Evolutionary conservation across 495 filamentous ascomycete species (phyloP), one percentile per base, ranked within the genome.

Genomic region (Rusavskia elegans): DNA sequence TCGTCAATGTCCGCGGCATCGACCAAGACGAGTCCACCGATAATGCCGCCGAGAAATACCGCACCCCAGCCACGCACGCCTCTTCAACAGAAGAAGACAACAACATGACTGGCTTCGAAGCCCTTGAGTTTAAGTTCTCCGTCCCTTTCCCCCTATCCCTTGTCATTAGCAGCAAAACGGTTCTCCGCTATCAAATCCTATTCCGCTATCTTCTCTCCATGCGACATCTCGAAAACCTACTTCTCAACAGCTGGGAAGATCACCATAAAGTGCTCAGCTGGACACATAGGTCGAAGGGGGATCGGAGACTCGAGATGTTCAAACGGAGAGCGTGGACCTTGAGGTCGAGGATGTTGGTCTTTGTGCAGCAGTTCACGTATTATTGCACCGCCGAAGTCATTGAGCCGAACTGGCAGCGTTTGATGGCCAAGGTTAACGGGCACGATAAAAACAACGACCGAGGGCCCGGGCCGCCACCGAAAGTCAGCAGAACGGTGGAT

Each of bases 371-470:
- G 61, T 69, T 96, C 27, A 72, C 95, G 23, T 98, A 96, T 63
- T 98, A 94, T 59, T 96, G 89, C 63, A 97, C 92, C 0, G 81
- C 85, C 0, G 92, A 98, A 64, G 92, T 98, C 51, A 89, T 98
- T 54, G 92, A 98, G 66, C 92, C 89, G 17, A 98, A 97, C 68
- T 98, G 92, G 92, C 81, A 88, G 53, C 81, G 74, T 36, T 72
- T 97, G 49, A 97, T 96, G 88, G 79, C 81, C 23, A 75, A 85
- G 50, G 74, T 98, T 13, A 82, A 81, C 52, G 73, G 75, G 13
- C 74, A 69, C n/a, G 69, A 69, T 38, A 73, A 71, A 16, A 73
- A 73, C 1, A 71, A 69, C 40, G 70, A 27, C 60, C 63, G 42
- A 55, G 49, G 54, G 23, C 40, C 50, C 5, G 48, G 40, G n/a